Base-by-base conservation (phyloP, 148 eudicot genomes). In the Amaranthus palmeri region DNA sequence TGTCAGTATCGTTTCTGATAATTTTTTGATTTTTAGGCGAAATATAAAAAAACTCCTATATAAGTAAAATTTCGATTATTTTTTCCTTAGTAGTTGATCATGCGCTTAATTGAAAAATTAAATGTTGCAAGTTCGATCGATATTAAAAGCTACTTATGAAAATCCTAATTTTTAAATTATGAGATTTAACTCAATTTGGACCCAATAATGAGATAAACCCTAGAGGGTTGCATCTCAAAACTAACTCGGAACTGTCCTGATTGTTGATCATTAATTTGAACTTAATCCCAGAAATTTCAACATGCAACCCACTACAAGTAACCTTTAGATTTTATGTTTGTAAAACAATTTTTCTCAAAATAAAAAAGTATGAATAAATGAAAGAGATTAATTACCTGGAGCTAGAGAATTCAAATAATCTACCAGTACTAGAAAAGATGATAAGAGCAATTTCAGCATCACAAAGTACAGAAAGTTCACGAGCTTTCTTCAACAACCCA, bases 401-500 rank as follows among this genome's bases (percentile, higher is more conserved):
- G 74, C 87, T 90, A 0, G 90, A 78, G 54, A 76, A 90, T 46
- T 90, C 92, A 66, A 84, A 87, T 46, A 87, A 86, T 73, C 79
- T 83, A 2, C 96, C 96, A 47, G 96, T 86, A 50, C 68, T 84
- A 4, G 96, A 90, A 67, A 84, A 90, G 13, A 87, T 76, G 42
- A 90, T 83, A 43, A 90, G 83, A 15, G 90, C 96, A 78, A 90
- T 85, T 44, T 88, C 87, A 61, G 90, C 87, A 72, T 86, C 93
- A 78, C 92, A 86, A 12, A 90, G 85, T 69, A 86, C 67, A 15
- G 93, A 77, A 59, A 90, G 86, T 65, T 90, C 96, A 18, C 67
- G 77, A 2, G 96, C 92, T 76, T 90, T 90, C 79, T 90, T 90
- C 42, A 90, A 69, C 82, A 90, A 71, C 59, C 92, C 92, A 65